These are phyloP conservation scores for Stipa capillata DNA, from an alignment of 176 grass and related monocot species.

Conservation along the genomic window DNA sequence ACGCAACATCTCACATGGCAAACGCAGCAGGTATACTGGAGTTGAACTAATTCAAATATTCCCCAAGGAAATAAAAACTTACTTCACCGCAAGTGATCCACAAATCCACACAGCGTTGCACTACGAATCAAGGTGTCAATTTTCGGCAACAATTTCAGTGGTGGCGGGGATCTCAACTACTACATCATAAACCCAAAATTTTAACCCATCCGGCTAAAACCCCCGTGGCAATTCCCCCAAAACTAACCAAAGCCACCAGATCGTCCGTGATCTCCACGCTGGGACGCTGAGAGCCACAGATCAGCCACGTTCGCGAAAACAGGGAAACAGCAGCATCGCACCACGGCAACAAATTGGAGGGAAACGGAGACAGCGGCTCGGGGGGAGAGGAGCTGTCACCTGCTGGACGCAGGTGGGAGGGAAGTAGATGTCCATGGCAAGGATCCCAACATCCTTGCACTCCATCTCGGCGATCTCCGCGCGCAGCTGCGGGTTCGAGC, in stretches of 20 bases:
- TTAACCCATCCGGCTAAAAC: neutral
- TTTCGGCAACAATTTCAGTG: neutral
- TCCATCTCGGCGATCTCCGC: conserved; percentile 41
- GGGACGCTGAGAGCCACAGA: neutral
- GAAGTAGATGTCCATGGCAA: conserved; percentile 96
- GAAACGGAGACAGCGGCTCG: neutral
- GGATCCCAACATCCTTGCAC: conserved; percentile 75
- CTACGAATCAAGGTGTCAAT: neutral
- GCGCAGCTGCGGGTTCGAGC: no score
- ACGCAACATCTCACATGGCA: neutral
- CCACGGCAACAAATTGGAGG: neutral
- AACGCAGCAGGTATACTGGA: neutral
- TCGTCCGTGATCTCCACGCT: neutral
- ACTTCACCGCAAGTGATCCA: neutral
- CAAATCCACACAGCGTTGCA: neutral
- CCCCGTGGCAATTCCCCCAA: neutral
- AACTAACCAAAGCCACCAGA: neutral
- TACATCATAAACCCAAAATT: neutral
- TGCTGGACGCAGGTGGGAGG: conserved; percentile 72
- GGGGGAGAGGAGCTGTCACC: conserved; percentile 24
- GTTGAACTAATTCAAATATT: neutral
- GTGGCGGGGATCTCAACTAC: neutral
- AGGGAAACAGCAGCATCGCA: neutral
- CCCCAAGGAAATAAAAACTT: neutral
- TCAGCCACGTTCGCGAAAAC: neutral